A percentile compares a stretch with the other conserved stretches of the same genome.
phyloP scores from a whole-genome alignment of 2,329 filamentous ascomycete genomes.

The Fusarium sororula region DNA sequence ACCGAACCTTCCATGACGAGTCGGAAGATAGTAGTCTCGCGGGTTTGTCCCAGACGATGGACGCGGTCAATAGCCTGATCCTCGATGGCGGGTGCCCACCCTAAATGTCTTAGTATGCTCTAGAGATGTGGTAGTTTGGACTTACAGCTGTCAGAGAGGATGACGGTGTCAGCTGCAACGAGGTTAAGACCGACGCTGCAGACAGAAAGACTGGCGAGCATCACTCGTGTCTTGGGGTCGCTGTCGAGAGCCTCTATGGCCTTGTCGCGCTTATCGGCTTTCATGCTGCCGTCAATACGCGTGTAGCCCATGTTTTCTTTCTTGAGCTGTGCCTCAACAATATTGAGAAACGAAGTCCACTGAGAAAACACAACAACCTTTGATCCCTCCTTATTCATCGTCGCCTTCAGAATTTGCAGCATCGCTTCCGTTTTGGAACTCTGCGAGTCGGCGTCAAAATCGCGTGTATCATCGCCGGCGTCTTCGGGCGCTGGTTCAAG shows the following conservation, averaged over 20 bases:
- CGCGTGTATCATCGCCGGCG: slow-evolving; percentile 52
- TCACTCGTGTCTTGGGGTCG: slow-evolving; percentile 73
- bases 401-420: slow-evolving; percentile 77
- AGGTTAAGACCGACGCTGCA: slow-evolving; percentile 89
- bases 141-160: slow-evolving; percentile 79
- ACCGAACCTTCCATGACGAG: slow-evolving; percentile 83
- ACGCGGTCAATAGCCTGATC: slow-evolving; percentile 92
- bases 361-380: slow-evolving; percentile 81
- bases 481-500: slow-evolving; percentile 72
- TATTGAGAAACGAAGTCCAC: slow-evolving; percentile 78
- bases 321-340: slow-evolving; percentile 74
- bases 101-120: slow-evolving; percentile 40
- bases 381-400: slow-evolving; percentile 68
- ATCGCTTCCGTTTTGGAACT: slow-evolving; percentile 87
- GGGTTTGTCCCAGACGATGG: slow-evolving; percentile 83
- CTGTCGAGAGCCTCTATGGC: slow-evolving; percentile 74
- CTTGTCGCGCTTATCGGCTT: slow-evolving; percentile 72
- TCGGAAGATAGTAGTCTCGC: slow-evolving; percentile 80
- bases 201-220: slow-evolving; percentile 84
- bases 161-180: slow-evolving; percentile 84
- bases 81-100: slow-evolving; percentile 94
- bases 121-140: background rate
- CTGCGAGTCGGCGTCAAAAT: slow-evolving; percentile 69
- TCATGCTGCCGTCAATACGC: slow-evolving; percentile 85
- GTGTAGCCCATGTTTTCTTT: slow-evolving; percentile 69